Conservation (phyloP, 2,329 filamentous ascomycete species). For the Aureobasidium leucospermi region DNA sequence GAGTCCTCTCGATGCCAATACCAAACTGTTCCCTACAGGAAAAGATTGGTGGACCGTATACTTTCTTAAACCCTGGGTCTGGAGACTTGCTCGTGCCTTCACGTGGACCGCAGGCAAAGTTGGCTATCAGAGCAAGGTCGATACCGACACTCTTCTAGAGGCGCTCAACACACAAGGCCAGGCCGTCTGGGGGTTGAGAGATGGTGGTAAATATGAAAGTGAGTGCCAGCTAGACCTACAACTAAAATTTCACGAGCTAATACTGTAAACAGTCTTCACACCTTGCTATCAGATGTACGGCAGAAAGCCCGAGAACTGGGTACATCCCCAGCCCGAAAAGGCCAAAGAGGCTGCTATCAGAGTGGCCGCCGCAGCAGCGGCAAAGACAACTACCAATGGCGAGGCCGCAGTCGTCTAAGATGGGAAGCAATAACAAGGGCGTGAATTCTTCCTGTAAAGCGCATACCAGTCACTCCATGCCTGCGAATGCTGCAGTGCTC, state of each 20-base stretch:
- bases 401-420: background rate
- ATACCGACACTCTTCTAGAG: conserved; percentile 80
- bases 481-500: no score
- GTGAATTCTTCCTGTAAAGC: no score
- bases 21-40: conserved; percentile 67
- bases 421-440: no score
- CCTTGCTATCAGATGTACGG: conserved; percentile 97
- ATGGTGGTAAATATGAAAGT: conserved; percentile 70
- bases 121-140: conserved; percentile 43
- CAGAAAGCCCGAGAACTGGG: conserved; percentile 57
- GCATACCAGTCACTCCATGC: no score
- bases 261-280: conserved; percentile 60
- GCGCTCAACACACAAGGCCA: conserved; percentile 82
- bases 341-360: background rate
- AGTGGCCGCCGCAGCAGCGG: background rate
- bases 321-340: background rate
- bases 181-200: conserved; percentile 78
- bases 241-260: no score
- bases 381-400: background rate
- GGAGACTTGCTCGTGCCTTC: conserved; percentile 65
- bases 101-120: conserved; percentile 69
- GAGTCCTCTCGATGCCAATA: conserved; percentile 76
- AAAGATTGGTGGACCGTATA: conserved; percentile 66
- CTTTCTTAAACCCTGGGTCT: conserved; percentile 78
- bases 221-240: no score